These are phyloP conservation scores for Aspergillus ibericus DNA, from an alignment of 2,329 filamentous ascomycete species.

Conservation along the genomic window DNA sequence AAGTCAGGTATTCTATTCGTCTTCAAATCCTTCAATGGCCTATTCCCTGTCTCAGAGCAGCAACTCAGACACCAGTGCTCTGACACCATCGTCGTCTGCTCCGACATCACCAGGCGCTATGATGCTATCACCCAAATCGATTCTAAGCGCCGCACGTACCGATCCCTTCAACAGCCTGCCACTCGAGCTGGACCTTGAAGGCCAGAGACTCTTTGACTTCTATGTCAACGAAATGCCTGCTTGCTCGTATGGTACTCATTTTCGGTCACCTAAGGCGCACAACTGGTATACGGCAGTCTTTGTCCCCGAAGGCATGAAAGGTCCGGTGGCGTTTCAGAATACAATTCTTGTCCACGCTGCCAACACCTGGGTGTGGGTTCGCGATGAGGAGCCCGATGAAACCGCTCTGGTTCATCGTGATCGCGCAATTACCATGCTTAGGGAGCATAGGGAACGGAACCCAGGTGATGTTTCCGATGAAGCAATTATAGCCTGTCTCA, in stretches of 20 bases:
- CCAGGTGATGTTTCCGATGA: constrained; percentile 38
- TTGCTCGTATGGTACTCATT: constrained; percentile 41
- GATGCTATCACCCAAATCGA: constrained; percentile 29
- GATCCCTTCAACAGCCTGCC: constrained; percentile 41
- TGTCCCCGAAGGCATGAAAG: constrained; percentile 44
- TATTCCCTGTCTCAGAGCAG: constrained; percentile 12
- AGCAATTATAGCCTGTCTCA: constrained; percentile 42
- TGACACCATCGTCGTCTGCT: constrained; percentile 16
- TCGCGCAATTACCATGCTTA: constrained; percentile 36
- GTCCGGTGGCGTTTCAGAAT: constrained; percentile 39
- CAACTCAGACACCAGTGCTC: constrained; percentile 11
- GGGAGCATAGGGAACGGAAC: constrained; percentile 31
- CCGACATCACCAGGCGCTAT: constrained; percentile 19
- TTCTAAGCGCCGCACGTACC: constrained; percentile 39
- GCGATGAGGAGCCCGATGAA: constrained; percentile 32
- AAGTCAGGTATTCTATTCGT: not conserved
- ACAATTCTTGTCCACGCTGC: constrained; percentile 41
- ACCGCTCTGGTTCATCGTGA: constrained; percentile 34
- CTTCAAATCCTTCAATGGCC: not conserved
- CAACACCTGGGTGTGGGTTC: constrained; percentile 40
- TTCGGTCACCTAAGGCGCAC: constrained; percentile 34
- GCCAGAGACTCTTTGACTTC: constrained; percentile 39
- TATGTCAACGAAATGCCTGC: constrained; percentile 43
- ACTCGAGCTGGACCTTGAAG: constrained; percentile 31
- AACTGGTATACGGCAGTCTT: constrained; percentile 43